Evolutionary conservation across 768 basidiomycete species (phyloP).

Genomic region (Dioszegia aurantiaca): DNA sequence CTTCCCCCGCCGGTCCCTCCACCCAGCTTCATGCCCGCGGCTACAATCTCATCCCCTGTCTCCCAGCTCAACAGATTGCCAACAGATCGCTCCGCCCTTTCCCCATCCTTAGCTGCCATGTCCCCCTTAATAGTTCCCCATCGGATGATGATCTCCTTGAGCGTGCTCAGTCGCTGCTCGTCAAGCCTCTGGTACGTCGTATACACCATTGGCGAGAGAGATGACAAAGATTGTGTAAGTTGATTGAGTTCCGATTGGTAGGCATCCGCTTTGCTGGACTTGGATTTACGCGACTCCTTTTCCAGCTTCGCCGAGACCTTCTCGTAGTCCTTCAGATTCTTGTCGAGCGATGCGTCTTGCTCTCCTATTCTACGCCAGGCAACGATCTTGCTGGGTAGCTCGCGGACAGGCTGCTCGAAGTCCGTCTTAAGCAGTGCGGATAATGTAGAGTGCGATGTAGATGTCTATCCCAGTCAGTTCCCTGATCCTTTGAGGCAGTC

Average conservation of each 20-base stretch:
- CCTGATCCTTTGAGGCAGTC: background rate
- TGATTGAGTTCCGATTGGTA: constrained; percentile 41
- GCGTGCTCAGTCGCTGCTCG: constrained; percentile 35
- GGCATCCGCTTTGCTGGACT: constrained; percentile 40
- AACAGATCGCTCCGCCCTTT: constrained; percentile 45
- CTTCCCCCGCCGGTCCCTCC: constrained; percentile 19
- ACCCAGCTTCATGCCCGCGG: constrained; percentile 35
- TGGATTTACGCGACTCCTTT: constrained; percentile 51
- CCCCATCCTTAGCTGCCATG: constrained; percentile 40
- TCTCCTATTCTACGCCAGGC: constrained; percentile 35
- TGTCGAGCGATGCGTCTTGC: constrained; percentile 47
- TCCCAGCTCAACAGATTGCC: constrained; percentile 47
- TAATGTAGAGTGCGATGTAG: constrained; percentile 38
- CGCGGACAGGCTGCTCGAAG: constrained; percentile 47
- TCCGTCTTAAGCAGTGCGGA: constrained; percentile 42
- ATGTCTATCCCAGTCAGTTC: constrained; percentile 27
- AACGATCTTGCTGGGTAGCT: constrained; percentile 40
- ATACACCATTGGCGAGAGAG: constrained; percentile 47
- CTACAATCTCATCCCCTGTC: constrained; percentile 44
- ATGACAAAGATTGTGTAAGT: constrained; percentile 31
- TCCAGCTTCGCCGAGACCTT: constrained; percentile 45
- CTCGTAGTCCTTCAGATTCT: constrained; percentile 50
- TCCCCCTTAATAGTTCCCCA: constrained; percentile 50
- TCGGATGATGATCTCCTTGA: constrained; percentile 50
- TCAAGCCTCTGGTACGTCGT: constrained; percentile 48